A percentile compares a stretch with the other conserved stretches of the same genome.
phyloP scores from a whole-genome alignment of 352 stramenopile genomes.

The Globisporangium recalcitrans region DNA sequence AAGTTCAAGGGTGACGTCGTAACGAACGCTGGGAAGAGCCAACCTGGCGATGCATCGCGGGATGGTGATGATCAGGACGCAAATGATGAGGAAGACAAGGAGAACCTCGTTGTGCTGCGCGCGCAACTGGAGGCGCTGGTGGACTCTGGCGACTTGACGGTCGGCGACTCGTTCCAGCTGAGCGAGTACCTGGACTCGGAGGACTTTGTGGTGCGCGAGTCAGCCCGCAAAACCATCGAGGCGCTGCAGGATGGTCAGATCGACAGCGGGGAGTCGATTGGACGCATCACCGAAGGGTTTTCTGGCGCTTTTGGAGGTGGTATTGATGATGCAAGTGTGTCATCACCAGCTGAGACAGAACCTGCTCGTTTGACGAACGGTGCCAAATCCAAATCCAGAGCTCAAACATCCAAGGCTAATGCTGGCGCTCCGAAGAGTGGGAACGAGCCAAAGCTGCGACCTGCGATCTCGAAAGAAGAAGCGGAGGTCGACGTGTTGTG shows the following conservation, averaged over 20 bases:
- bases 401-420: constrained; percentile 24
- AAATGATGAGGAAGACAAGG: constrained; percentile 3
- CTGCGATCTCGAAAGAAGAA: constrained; percentile 23
- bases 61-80: not conserved
- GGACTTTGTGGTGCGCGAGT: constrained; percentile 37
- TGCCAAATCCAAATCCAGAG: constrained; percentile 12
- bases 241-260: constrained; percentile 53
- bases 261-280: constrained; percentile 24
- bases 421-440: constrained; percentile 16
- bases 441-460: not conserved
- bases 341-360: not conserved
- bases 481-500: constrained; percentile 71
- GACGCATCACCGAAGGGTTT: constrained; percentile 34
- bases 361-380: not conserved
- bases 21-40: not conserved
- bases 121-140: constrained; percentile 78
- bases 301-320: constrained; percentile 1
- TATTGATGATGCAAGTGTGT: not conserved
- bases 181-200: constrained; percentile 53
- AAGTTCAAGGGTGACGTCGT: not conserved
- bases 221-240: constrained; percentile 54
- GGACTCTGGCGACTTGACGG: constrained; percentile 51
- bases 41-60: not conserved
- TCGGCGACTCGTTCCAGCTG: constrained; percentile 68
- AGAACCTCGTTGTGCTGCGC: constrained; percentile 44